A percentile compares a stretch with the other conserved stretches of the same genome.
Conservation (phyloP, 768 basidiomycete species). For the Leucosporidium yakuticum region DNA sequence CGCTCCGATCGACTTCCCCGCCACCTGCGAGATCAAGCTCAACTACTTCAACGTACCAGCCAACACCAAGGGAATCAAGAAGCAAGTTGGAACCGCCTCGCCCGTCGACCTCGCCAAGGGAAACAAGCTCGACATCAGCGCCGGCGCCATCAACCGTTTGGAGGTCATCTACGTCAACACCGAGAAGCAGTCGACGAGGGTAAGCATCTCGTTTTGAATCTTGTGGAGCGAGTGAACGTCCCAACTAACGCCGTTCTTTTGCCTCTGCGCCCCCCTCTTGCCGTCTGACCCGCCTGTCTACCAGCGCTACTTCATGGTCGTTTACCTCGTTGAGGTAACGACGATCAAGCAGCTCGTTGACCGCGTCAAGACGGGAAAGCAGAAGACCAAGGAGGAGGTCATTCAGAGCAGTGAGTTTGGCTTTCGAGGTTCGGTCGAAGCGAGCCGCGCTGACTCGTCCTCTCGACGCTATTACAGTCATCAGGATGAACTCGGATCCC, state of each 20-base stretch:
- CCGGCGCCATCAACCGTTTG: slow-evolving; percentile 15
- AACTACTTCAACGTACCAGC: slow-evolving; percentile 64
- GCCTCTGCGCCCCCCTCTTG: slow-evolving; percentile 4
- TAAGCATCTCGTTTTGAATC: too few relatives aligned
- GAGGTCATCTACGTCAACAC: slow-evolving; percentile 41
- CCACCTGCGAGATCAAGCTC: slow-evolving; percentile 82
- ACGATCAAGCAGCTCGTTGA: slow-evolving; percentile 64
- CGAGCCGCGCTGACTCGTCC: not conserved
- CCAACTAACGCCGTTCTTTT: not conserved
- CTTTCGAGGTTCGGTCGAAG: not conserved
- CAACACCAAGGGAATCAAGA: slow-evolving; percentile 85
- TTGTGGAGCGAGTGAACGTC: too few relatives aligned
- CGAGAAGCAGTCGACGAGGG: slow-evolving; percentile 34
- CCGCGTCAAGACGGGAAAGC: slow-evolving; percentile 62
- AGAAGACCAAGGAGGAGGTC: slow-evolving; percentile 59
- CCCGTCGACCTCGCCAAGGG: slow-evolving; percentile 46
- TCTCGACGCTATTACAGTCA: slow-evolving; percentile 9
- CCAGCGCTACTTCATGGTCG: slow-evolving; percentile 79
- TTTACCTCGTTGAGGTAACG: slow-evolving; percentile 75
- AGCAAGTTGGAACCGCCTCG: slow-evolving; percentile 90
- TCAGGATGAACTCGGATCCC: slow-evolving; percentile 53
- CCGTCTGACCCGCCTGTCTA: not conserved
- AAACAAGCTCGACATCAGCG: not conserved
- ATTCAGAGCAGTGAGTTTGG: slow-evolving; percentile 58
- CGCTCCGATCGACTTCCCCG: slow-evolving; percentile 83